Percentiles rank a stretch among this genome's conserved stretches.
Evolutionary conservation across 2,329 filamentous ascomycete genomes (phyloP).

Genomic region (Aspergillus pseudoviridinutans): DNA sequence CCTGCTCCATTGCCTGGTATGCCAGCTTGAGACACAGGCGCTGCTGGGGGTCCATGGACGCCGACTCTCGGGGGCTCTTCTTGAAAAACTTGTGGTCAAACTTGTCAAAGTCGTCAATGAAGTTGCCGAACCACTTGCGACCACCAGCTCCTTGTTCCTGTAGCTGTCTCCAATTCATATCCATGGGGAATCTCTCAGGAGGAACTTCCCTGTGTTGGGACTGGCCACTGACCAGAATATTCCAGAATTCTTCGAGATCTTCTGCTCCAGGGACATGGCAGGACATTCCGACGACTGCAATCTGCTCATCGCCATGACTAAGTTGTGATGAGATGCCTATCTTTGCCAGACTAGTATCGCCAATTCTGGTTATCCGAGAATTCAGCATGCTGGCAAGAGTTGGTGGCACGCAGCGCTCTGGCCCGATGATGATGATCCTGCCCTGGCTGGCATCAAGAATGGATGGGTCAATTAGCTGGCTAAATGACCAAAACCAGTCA

Average conservation of each 20-base stretch:
- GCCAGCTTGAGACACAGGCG: conserved; percentile 24
- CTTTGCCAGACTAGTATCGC: background rate
- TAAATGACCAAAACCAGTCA: conserved; percentile 35
- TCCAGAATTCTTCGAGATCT: conserved; percentile 31
- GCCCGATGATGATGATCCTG: conserved; percentile 33
- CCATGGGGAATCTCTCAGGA: conserved; percentile 18
- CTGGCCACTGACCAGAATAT: conserved; percentile 24
- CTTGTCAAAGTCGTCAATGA: conserved; percentile 14
- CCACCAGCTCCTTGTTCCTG: conserved; percentile 9
- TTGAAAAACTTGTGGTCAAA: conserved; percentile 36
- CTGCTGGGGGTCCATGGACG: conserved; percentile 29
- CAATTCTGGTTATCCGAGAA: background rate
- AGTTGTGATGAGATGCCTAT: background rate
- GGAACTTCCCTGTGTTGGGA: conserved; percentile 30
- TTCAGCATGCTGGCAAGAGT: conserved; percentile 23
- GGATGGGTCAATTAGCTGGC: conserved; percentile 5
- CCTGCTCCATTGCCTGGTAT: conserved; percentile 30
- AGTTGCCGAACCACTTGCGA: conserved; percentile 16
- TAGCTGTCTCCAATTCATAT: conserved; percentile 9
- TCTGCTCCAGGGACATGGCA: conserved; percentile 33
- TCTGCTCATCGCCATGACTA: conserved; percentile 7
- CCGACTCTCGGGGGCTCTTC: conserved; percentile 21
- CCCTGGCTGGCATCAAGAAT: conserved; percentile 6
- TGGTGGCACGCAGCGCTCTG: conserved; percentile 35
- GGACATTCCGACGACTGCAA: conserved; percentile 40